Percentiles rank a stretch among this genome's conserved stretches.
Conservation (phyloP, 306 rosid genomes). For the Acmispon strigosus region DNA sequence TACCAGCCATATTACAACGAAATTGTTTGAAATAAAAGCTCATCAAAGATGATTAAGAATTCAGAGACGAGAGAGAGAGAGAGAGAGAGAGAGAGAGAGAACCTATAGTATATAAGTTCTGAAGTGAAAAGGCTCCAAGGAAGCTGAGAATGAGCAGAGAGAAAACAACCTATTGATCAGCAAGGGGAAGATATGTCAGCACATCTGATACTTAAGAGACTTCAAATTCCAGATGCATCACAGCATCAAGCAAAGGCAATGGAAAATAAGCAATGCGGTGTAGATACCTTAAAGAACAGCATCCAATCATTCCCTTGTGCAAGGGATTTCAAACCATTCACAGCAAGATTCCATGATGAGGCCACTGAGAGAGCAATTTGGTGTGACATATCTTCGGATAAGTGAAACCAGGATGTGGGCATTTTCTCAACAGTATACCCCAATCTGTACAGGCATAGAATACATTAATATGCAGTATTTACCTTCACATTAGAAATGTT, state of each 20-base stretch:
- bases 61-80: background rate
- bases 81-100: constrained; percentile 24
- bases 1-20: background rate
- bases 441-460: constrained; percentile 44
- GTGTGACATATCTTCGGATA: constrained; percentile 65
- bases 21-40: background rate
- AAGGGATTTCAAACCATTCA: constrained; percentile 56
- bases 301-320: constrained; percentile 60
- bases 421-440: constrained; percentile 79
- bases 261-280: background rate
- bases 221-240: background rate
- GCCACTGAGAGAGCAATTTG: constrained; percentile 43
- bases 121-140: constrained; percentile 66
- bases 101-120: constrained; percentile 62
- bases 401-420: constrained; percentile 58
- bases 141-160: constrained; percentile 61
- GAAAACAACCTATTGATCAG: constrained; percentile 56
- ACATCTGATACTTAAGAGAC: background rate
- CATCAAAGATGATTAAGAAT: background rate
- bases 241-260: background rate
- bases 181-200: constrained; percentile 25
- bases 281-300: constrained; percentile 61
- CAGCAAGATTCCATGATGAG: constrained; percentile 66
- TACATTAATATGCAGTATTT: constrained; percentile 13
- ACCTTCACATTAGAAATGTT: constrained; percentile 16